A percentile compares a stretch with the other conserved stretches of the same genome.
phyloP scores from a whole-genome alignment of 768 basidiomycete genomes.

The Trametes cubensis region DNA sequence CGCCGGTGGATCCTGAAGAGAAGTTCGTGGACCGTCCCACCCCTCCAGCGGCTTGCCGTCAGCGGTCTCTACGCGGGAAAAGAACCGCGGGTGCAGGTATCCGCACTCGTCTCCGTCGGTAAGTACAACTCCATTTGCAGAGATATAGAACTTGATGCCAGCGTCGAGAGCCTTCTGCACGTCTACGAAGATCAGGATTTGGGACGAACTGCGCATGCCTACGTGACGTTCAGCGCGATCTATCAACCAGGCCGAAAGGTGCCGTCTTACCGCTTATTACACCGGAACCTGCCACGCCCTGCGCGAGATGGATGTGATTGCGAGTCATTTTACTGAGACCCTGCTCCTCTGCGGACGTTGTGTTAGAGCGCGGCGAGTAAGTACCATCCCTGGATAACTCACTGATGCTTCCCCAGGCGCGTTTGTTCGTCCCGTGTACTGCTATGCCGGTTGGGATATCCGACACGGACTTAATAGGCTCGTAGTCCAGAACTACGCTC shows the following conservation, averaged over 20 bases:
- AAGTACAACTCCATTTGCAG: conserved; percentile 86
- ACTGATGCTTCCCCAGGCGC: conserved; percentile 78
- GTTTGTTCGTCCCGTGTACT: conserved; percentile 76
- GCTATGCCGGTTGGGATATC: conserved; percentile 74
- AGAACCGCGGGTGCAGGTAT: conserved; percentile 62
- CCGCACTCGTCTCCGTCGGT: conserved; percentile 76
- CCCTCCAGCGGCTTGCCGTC: conserved; percentile 35
- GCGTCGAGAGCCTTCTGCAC: conserved; percentile 67
- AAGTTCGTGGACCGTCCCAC: conserved; percentile 26
- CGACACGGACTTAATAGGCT: conserved; percentile 52
- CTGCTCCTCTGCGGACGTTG: conserved; percentile 49
- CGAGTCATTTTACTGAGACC: conserved; percentile 85
- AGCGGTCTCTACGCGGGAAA: conserved; percentile 64
- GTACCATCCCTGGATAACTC: no score
- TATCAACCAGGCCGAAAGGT: background rate
- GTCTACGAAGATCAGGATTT: conserved; percentile 82
- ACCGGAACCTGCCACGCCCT: conserved; percentile 64
- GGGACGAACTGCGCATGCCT: conserved; percentile 84
- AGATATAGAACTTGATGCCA: conserved; percentile 76
- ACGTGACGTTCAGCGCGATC: background rate
- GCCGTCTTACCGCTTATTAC: conserved; percentile 71
- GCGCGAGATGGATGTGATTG: conserved; percentile 93
- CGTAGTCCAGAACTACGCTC: conserved; percentile 71
- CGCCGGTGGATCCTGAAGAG: background rate
- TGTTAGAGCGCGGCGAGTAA: background rate